Evolutionary conservation across 1,139 yeast species (phyloP).

Genomic region (Hyphopichia fennica): DNA sequence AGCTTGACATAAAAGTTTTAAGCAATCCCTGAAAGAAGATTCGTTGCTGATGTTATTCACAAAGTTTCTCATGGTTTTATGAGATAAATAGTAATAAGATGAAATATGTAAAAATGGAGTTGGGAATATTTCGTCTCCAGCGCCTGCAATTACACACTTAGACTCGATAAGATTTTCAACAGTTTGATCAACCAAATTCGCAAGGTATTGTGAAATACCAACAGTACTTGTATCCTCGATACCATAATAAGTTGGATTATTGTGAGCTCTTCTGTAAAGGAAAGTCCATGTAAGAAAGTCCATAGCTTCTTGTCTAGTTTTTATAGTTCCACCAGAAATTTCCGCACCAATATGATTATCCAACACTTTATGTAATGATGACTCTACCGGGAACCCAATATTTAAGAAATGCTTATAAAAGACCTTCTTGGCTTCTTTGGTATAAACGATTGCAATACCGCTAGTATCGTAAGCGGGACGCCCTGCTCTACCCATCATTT

Average conservation of each 20-base stretch:
- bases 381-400: slow-evolving; percentile 96
- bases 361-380: slow-evolving; percentile 86
- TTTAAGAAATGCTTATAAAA: slow-evolving; percentile 93
- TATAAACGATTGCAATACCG: slow-evolving; percentile 92
- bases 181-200: slow-evolving; percentile 69
- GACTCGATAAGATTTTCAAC: slow-evolving; percentile 70
- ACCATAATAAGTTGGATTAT: slow-evolving; percentile 93
- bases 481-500: slow-evolving; percentile 95
- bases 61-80: slow-evolving; percentile 76
- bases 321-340: slow-evolving; percentile 83
- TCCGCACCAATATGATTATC: slow-evolving; percentile 98
- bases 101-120: slow-evolving; percentile 86
- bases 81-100: slow-evolving; percentile 91
- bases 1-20: slow-evolving; percentile 74
- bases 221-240: slow-evolving; percentile 68
- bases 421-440: slow-evolving; percentile 87
- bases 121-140: slow-evolving; percentile 54
- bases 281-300: slow-evolving; percentile 96
- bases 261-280: slow-evolving; percentile 87
- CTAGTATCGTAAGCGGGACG: slow-evolving; percentile 95
- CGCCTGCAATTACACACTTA: slow-evolving; percentile 61
- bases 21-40: slow-evolving; percentile 66
- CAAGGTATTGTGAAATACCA: slow-evolving; percentile 71
- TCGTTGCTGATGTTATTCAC: slow-evolving; percentile 50
- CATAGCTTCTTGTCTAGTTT: slow-evolving; percentile 81